Base-by-base conservation (phyloP, 768 basidiomycete genomes). In the Leccinum ochraceum region DNA sequence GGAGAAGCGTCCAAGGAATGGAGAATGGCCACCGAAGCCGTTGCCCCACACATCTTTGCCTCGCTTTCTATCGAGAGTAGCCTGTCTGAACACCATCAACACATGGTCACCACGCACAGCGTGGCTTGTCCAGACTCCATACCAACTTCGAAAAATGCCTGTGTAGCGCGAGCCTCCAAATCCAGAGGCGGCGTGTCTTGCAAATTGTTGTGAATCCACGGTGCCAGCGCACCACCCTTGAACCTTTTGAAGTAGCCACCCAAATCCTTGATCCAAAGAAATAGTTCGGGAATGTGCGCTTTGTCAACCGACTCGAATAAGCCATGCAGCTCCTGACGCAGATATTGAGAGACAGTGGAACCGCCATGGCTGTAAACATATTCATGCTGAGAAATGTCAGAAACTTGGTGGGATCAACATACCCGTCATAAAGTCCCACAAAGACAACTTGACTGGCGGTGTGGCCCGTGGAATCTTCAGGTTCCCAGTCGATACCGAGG, bases 221-320 rank as follows among this genome's bases (percentile, higher is more conserved):
- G 88, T 3, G 81, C 70, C 32, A 97, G 78, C 3, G 80, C 86
- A 11, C 95, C 95, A 8, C 95, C 95, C 65, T 77, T 80, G 75
- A 92, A 98, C 53, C 95, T 84, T 68, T 87, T 90, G 74, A 95
- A 98, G 74, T 98, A 98, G 16, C 95, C 95, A 7, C 93, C 94
- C 6, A 88, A 73, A 67, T 88, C 86, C 64, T 88, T 88, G 55
- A 88, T 82, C 87, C 90, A 93, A 10, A 79, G 80, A 66, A 85
- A 89, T 22, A 93, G 75, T 32, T 92, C 90, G 5, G 90, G 88
- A 30, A 95, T 86, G 26, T 84, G 80, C 1, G 80, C 73, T 68
- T 89, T 89, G 67, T 90, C 68, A 6, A 85, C 91, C 6, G 86
- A 85, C 73, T 96, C 94, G 61, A 96, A 89, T 55, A 94, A 77